Percentiles rank a stretch among this genome's conserved stretches.
Conservation (phyloP, 208 protist species). For the Crithidia sp. region DNA sequence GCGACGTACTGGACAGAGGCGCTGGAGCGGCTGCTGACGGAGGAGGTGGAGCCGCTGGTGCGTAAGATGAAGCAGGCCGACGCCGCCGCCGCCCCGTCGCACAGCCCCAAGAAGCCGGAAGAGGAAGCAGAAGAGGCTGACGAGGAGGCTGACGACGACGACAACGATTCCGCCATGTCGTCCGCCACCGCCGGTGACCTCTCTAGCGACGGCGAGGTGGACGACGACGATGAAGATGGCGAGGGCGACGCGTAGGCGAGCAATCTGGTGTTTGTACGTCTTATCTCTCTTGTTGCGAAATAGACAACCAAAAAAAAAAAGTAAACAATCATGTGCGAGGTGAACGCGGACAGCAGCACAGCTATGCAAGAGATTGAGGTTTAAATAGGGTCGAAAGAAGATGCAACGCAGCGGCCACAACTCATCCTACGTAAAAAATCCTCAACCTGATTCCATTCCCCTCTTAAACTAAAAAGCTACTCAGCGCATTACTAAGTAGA, state of each 20-base stretch:
- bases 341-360: not conserved
- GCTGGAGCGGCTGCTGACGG: constrained; percentile 40
- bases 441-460: no score
- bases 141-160: constrained; percentile 15
- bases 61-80: constrained; percentile 24
- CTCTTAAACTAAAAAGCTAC: no score
- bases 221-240: not conserved
- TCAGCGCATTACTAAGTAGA: no score
- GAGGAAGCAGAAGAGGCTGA: not conserved
- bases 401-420: no score
- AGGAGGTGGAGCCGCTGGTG: constrained; percentile 61
- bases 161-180: constrained; percentile 24
- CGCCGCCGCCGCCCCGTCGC: not conserved
- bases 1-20: constrained; percentile 37
- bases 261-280: no score
- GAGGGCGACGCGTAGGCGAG: no score
- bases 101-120: not conserved
- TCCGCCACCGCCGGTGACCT: constrained; percentile 21
- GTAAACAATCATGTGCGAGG: constrained; percentile 10
- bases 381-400: not conserved
- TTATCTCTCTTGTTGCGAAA: not conserved
- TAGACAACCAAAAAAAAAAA: constrained; percentile 17
- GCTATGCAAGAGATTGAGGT: not conserved
- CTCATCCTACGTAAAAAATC: no score
- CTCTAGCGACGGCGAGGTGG: constrained; percentile 13